Evolutionary conservation across 495 filamentous ascomycete species (phyloP).

Genomic region (Extremus antarcticus): DNA sequence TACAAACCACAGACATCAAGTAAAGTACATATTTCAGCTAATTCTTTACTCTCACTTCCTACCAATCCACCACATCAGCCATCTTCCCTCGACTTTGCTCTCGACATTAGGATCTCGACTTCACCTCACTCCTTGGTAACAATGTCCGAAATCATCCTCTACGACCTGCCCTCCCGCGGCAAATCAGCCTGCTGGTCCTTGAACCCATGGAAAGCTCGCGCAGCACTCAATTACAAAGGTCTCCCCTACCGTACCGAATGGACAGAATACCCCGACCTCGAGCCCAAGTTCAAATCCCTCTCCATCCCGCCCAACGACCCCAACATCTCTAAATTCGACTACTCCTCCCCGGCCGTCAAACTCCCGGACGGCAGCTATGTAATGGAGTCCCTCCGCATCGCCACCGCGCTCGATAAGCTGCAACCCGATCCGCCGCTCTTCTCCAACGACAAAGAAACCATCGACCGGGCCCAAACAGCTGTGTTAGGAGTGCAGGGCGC

Average conservation of each 20-base stretch:
- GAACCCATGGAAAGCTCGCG: constrained; percentile 52
- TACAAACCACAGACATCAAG: no score
- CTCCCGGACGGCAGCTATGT: constrained; percentile 42
- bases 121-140: neutral
- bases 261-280: constrained; percentile 53
- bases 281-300: constrained; percentile 34
- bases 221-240: constrained; percentile 49
- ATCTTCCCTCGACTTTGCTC: no score
- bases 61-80: no score
- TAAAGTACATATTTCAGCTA: no score
- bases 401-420: constrained; percentile 36
- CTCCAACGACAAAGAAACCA: constrained; percentile 30
- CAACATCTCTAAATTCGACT: constrained; percentile 23
- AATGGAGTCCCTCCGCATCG: constrained; percentile 48
- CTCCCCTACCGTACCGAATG: constrained; percentile 52
- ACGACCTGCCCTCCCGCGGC: constrained; percentile 43
- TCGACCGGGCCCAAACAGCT: constrained; percentile 28
- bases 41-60: no score
- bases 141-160: constrained; percentile 25
- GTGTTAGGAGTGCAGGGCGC: constrained; percentile 22
- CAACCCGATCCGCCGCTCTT: constrained; percentile 42
- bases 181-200: constrained; percentile 39
- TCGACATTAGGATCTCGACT: neutral
- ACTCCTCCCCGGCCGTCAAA: constrained; percentile 42
- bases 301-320: constrained; percentile 32